Conservation (phyloP, 2,329 filamentous ascomycete genomes). For the Amauroascus niger region DNA sequence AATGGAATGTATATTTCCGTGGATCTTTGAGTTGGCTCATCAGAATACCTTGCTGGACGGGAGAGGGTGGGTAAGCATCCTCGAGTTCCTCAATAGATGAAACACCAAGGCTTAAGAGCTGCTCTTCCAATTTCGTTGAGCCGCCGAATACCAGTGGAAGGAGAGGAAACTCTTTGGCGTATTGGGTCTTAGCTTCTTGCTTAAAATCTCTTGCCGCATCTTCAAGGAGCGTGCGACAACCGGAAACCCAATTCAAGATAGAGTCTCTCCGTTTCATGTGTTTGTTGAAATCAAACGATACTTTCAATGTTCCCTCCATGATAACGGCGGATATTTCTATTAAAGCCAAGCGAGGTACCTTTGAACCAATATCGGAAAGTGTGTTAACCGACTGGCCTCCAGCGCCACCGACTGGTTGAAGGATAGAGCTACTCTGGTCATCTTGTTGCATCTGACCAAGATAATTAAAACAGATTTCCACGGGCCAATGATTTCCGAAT, state of each 20-base stretch:
- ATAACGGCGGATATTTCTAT: slow-evolving; percentile 15
- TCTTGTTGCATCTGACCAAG: slow-evolving; percentile 36
- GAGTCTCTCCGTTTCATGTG: slow-evolving; percentile 9
- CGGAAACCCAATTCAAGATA: slow-evolving; percentile 13
- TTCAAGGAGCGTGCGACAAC: slow-evolving; percentile 10
- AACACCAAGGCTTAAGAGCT: slow-evolving; percentile 8
- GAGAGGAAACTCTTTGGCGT: slow-evolving; percentile 7
- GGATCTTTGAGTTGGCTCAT: slow-evolving; percentile 32
- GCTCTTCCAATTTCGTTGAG: slow-evolving; percentile 10
- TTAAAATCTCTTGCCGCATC: neutral
- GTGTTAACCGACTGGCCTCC: slow-evolving; percentile 14
- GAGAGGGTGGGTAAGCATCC: slow-evolving; percentile 31
- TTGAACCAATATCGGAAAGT: slow-evolving; percentile 13
- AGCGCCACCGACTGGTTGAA: slow-evolving; percentile 11
- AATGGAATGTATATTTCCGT: slow-evolving; percentile 30
- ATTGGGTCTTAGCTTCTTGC: neutral
- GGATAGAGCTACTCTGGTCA: slow-evolving; percentile 37
- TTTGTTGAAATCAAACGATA: slow-evolving; percentile 14
- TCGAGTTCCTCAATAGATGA: slow-evolving; percentile 22
- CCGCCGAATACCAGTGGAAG: slow-evolving; percentile 13
- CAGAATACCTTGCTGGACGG: slow-evolving; percentile 32
- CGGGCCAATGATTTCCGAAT: slow-evolving; percentile 33
- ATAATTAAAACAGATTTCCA: slow-evolving; percentile 38
- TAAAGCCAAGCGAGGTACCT: slow-evolving; percentile 15
- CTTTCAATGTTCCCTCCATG: slow-evolving; percentile 8